A percentile compares a stretch with the other conserved stretches of the same genome.
These are phyloP conservation scores for Sclerotinia glacialis DNA, from an alignment of 2,329 filamentous ascomycete genomes.

Conservation along the genomic window DNA sequence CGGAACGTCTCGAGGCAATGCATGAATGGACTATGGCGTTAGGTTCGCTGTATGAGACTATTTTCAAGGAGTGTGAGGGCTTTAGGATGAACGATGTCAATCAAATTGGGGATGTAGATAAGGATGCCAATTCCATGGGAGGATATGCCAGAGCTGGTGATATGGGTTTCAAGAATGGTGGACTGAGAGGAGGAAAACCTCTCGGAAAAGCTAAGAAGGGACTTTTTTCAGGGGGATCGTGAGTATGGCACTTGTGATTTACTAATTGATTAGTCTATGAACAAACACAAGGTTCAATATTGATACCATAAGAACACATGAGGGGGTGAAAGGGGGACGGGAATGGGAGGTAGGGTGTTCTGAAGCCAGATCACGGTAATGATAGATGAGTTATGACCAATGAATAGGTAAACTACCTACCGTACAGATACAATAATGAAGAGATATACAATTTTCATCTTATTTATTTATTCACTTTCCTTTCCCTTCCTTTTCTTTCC, in stretches of 20 bases:
- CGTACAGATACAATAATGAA: conserved; percentile 1
- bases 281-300: not conserved
- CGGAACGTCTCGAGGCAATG: conserved; percentile 70
- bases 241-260: not conserved
- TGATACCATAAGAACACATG: not conserved
- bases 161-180: not conserved
- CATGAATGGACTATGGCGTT: conserved; percentile 70
- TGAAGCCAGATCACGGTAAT: not conserved
- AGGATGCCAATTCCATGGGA: not conserved
- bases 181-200: conserved; percentile 1
- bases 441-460: not conserved
- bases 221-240: not conserved
- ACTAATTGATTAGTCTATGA: not conserved
- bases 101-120: conserved; percentile 22
- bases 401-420: not conserved
- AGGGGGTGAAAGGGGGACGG: not conserved
- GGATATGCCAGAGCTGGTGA: not conserved
- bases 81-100: conserved; percentile 44
- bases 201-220: not conserved
- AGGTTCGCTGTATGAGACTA: conserved; percentile 62
- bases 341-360: not conserved
- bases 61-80: conserved; percentile 77
- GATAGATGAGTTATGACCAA: conserved; percentile 15
- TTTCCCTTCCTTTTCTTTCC: not conserved
- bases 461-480: not conserved